Evolutionary conservation across 176 grass and related monocot species (phyloP).

Genomic region (Eremochloa ophiuroides): DNA sequence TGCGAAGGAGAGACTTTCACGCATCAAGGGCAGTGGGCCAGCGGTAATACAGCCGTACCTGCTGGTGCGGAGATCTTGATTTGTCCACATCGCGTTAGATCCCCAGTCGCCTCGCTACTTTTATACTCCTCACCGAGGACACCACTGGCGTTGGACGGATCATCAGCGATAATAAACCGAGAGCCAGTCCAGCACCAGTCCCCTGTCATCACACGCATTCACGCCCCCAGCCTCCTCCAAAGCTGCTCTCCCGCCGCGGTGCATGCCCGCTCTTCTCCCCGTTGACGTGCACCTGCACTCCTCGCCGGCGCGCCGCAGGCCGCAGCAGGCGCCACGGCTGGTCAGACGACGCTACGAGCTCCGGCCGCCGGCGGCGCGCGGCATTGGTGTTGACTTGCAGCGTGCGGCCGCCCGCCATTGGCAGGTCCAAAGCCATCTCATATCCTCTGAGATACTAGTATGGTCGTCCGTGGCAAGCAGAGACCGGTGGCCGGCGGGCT

Average conservation of each 20-base stretch:
- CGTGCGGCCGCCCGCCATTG: background rate
- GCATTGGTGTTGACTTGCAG: background rate
- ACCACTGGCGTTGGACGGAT: background rate
- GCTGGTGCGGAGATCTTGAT: background rate
- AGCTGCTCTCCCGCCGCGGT: background rate
- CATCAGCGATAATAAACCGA: background rate
- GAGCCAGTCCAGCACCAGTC: background rate
- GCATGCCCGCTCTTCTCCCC: background rate
- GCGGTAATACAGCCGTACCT: background rate
- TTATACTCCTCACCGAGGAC: slow-evolving; percentile 29
- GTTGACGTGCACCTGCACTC: slow-evolving; percentile 15
- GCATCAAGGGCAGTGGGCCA: background rate
- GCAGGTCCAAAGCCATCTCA: background rate
- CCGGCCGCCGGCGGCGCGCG: background rate
- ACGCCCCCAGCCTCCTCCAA: background rate
- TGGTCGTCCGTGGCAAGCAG: slow-evolving; percentile 8
- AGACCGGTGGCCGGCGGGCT: background rate
- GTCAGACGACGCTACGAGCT: background rate
- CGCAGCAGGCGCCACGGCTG: background rate
- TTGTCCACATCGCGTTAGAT: slow-evolving; percentile 26
- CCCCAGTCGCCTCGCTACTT: slow-evolving; percentile 1
- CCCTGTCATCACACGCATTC: background rate
- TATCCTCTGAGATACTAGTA: background rate
- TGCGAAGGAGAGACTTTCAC: background rate
- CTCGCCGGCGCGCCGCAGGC: background rate